A percentile compares a stretch with the other conserved stretches of the same genome.
Evolutionary conservation across 2,329 filamentous ascomycete genomes (phyloP).

Genomic region (Pezicula neosporulosa): DNA sequence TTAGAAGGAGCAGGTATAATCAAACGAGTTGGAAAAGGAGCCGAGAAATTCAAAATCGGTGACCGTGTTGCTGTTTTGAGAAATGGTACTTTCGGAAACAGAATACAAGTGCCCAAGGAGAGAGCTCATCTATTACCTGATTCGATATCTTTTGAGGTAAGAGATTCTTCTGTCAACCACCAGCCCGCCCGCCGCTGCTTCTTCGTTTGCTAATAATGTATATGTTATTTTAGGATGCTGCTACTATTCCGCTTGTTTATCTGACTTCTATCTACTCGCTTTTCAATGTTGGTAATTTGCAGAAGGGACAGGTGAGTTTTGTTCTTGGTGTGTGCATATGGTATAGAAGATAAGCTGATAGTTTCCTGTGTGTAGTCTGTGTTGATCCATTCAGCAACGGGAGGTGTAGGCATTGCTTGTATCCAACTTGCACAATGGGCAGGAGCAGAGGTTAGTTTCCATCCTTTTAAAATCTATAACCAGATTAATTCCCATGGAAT

Average conservation of each 20-base stretch:
- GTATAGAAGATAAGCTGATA: too few relatives aligned
- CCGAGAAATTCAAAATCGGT: slow-evolving; percentile 16
- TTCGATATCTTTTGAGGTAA: slow-evolving; percentile 27
- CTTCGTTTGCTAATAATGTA: neutral
- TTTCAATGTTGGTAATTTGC: slow-evolving; percentile 10
- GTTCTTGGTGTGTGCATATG: neutral
- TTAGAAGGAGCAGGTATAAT: slow-evolving; percentile 25
- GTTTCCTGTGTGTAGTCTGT: slow-evolving; percentile 8
- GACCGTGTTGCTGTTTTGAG: slow-evolving; percentile 15
- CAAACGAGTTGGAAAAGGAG: slow-evolving; percentile 16
- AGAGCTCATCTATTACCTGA: slow-evolving; percentile 30
- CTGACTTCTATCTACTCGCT: slow-evolving; percentile 10
- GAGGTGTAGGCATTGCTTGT: slow-evolving; percentile 28
- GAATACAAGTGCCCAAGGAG: neutral
- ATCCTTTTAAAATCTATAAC: slow-evolving; percentile 5
- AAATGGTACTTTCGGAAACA: slow-evolving; percentile 6
- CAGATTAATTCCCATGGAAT: too few relatives aligned
- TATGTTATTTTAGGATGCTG: slow-evolving; percentile 26
- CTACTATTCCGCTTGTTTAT: slow-evolving; percentile 33
- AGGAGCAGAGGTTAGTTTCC: slow-evolving; percentile 36
- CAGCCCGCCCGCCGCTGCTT: too few relatives aligned
- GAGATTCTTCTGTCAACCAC: too few relatives aligned
- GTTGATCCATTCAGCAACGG: slow-evolving; percentile 27
- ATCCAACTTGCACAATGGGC: slow-evolving; percentile 25
- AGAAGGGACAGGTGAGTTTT: slow-evolving; percentile 12